phyloP scores from a whole-genome alignment of 176 grass and related monocot genomes.

The Thalia dealbata region DNA sequence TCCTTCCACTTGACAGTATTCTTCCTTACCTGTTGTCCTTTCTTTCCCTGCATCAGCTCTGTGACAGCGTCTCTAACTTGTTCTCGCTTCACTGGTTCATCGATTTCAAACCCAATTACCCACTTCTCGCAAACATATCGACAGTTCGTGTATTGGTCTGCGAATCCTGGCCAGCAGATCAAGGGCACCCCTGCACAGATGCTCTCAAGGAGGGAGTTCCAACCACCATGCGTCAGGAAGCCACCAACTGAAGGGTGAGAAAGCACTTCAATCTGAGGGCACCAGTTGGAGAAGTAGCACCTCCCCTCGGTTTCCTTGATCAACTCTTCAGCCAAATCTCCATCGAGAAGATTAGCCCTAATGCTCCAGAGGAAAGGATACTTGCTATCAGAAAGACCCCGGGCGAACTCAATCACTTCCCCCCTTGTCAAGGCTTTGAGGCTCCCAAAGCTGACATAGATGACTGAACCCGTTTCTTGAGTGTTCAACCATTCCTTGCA shows the following conservation, averaged over 20 bases:
- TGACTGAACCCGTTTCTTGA: not conserved
- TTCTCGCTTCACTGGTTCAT: not conserved
- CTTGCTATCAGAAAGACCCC: slow-evolving; percentile 1
- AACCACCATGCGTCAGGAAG: slow-evolving; percentile 8
- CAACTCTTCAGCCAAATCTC: slow-evolving; percentile 1
- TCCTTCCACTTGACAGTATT: not conserved
- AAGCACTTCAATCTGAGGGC: not conserved
- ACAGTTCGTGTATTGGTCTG: slow-evolving; percentile 7
- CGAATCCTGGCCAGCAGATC: not conserved
- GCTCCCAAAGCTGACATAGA: slow-evolving; percentile 12
- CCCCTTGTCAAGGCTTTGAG: not conserved
- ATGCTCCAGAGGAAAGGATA: slow-evolving; percentile 10
- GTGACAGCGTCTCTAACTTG: not conserved
- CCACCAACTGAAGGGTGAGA: slow-evolving; percentile 1
- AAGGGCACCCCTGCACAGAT: slow-evolving; percentile 1
- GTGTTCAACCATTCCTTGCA: slow-evolving; percentile 9
- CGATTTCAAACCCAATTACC: not conserved
- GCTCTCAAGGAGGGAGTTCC: slow-evolving; percentile 9
- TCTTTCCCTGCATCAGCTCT: slow-evolving; percentile 14
- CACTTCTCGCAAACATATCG: not conserved
- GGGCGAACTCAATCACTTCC: slow-evolving; percentile 6
- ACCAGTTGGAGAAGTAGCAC: not conserved
- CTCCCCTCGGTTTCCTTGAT: not conserved
- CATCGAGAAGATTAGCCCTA: not conserved
- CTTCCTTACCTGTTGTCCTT: not conserved